These are phyloP conservation scores for Lichtheimia ramosa DNA, from an alignment of 371 early-diverging fungal species.

Conservation along the genomic window DNA sequence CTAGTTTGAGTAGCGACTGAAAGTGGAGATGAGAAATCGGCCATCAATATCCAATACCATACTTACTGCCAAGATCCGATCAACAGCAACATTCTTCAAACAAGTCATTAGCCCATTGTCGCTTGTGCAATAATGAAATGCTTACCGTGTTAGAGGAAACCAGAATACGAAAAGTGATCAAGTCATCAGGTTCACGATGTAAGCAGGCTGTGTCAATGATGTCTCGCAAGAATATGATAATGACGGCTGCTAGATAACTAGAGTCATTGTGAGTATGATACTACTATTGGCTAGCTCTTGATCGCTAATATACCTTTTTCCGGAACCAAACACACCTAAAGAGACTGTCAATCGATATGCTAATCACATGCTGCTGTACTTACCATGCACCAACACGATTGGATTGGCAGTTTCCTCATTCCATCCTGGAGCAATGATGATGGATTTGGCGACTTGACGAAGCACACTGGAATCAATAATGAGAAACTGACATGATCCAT, in stretches of 20 bases:
- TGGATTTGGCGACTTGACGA: slow-evolving; percentile 53
- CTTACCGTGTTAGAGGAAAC: slow-evolving; percentile 67
- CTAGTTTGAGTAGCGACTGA: slow-evolving; percentile 62
- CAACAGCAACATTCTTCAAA: slow-evolving; percentile 82
- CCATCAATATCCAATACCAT: neutral
- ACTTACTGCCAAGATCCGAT: slow-evolving; percentile 71
- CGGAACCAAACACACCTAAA: slow-evolving; percentile 75
- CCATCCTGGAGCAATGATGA: slow-evolving; percentile 50
- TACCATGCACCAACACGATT: slow-evolving; percentile 56
- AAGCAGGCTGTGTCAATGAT: slow-evolving; percentile 45
- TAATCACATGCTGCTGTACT: neutral
- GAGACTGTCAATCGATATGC: neutral
- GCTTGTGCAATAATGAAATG: neutral
- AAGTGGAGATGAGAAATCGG: neutral
- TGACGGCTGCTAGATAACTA: slow-evolving; percentile 75
- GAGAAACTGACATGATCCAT: slow-evolving; percentile 30
- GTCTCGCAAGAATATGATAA: slow-evolving; percentile 74
- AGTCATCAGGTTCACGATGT: slow-evolving; percentile 34
- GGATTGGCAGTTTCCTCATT: slow-evolving; percentile 37
- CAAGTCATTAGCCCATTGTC: neutral
- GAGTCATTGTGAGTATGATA: neutral
- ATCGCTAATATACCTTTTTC: slow-evolving; percentile 62
- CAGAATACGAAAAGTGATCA: slow-evolving; percentile 51
- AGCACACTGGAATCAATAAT: slow-evolving; percentile 44
- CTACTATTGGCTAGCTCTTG: neutral